Evolutionary conservation across 2,329 filamentous ascomycete genomes (phyloP), one percentile per base, ranked within the genome.

Genomic region (Alternaria panax): DNA sequence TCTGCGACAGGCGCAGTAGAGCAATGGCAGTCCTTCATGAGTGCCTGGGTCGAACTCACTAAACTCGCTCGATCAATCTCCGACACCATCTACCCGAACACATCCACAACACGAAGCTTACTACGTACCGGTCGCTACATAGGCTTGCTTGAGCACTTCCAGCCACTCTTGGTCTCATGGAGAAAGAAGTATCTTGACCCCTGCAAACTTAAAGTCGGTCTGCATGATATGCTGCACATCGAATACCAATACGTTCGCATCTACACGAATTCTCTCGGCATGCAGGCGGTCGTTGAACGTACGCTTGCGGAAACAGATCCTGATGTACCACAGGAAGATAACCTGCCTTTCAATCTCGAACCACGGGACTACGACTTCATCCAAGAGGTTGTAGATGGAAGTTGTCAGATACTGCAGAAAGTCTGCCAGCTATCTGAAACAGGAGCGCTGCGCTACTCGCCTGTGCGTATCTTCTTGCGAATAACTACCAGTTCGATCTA

Each of bases 241-340:
- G 85, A 87, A 59, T 86, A 80, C 46, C 77, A 81, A 30, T 80
- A 80, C 47, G 74, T 80, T 2, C 69, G 79, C 2, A 78, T 80
- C 16, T 81, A 80, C 53, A 79, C 78, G 38, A 82, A 82, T 46
- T 81, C 79, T 0, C 78, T 86, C 6, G 84, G 84, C 3, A 83
- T 87, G 73, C 85, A 87, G 69, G 85, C 85, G 2, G 81, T 86
- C 3, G 83, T 86, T 3, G 84, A 86, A 59, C 81, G 84, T n/a
- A 81, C 80, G 1, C 74, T 84, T n/a, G 73, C 75, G 7, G 75
- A 78, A 51, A 72, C 74, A 22, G 75, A 79, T 60, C 72, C 73
- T 5, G 73, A 77, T 12, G 72, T 71, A 1, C 71, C 72, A 38
- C 81, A 72, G 55, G 74, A 76, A 40, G 73, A 77, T 9, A 72